These are phyloP conservation scores for Phytophthora cajani DNA, from an alignment of 352 stramenopile genomes.

Conservation along the genomic window DNA sequence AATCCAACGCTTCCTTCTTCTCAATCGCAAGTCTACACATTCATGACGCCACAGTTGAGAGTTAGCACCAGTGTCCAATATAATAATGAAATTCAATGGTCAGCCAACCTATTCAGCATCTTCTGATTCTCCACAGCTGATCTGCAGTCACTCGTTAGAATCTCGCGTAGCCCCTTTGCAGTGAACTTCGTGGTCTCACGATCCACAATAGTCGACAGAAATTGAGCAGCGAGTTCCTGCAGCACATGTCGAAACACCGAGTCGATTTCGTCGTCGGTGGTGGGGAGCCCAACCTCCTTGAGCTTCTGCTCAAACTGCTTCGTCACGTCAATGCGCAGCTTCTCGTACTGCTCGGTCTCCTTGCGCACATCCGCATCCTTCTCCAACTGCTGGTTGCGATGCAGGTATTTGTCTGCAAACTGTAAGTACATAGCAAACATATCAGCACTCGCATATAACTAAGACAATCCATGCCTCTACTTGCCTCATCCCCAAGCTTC, in stretches of 20 bases:
- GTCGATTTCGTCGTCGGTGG: conserved; percentile 71
- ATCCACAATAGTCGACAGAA: conserved; percentile 57
- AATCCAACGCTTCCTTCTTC: conserved; percentile 66
- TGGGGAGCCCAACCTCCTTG: conserved; percentile 60
- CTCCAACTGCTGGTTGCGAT: conserved; percentile 68
- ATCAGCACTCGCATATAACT: not conserved
- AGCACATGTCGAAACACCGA: conserved; percentile 61
- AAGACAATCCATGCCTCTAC: conserved; percentile 13
- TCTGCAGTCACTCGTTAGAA: conserved; percentile 66
- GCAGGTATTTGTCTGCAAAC: conserved; percentile 74
- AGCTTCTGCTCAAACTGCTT: conserved; percentile 65
- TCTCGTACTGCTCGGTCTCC: conserved; percentile 70
- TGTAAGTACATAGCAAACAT: conserved; percentile 25
- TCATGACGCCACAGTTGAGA: not conserved
- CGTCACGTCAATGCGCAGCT: conserved; percentile 58
- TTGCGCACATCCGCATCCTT: conserved; percentile 64
- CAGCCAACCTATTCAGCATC: conserved; percentile 62
- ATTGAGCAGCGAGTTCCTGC: conserved; percentile 65
- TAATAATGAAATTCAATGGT: not conserved
- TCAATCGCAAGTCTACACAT: conserved; percentile 58
- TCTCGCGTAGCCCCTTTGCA: conserved; percentile 56
- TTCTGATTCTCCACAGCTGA: conserved; percentile 77
- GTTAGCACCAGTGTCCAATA: conserved; percentile 6
- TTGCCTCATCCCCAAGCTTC: conserved; percentile 78
- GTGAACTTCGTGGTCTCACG: conserved; percentile 49